Evolutionary conservation across 2,329 filamentous ascomycete genomes (phyloP), one percentile per base, ranked within the genome.

Genomic region (Aspergillus floridensis): DNA sequence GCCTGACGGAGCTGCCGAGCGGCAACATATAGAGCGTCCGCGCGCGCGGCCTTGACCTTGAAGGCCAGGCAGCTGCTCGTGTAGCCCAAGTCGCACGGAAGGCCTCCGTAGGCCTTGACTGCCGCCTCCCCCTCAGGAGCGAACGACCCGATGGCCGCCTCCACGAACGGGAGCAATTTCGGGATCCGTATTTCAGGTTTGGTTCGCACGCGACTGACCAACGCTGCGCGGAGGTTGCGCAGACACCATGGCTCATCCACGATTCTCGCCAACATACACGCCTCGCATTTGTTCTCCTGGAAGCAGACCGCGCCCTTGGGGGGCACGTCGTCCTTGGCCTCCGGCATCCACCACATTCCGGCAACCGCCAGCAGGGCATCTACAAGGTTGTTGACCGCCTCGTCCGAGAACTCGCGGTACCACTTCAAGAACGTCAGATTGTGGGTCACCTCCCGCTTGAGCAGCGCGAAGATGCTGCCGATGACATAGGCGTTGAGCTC

Each of bases 261-360:
- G 12, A 79, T 63, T 0, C 72, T 66, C 6, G 70, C 65, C 10
- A 79, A 47, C 52, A 77, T 76, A 49, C 77, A 79, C 0, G 72
- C 77, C 29, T 73, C 63, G 59, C 77, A 79, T 8, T 60, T 53
- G 51, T 75, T 72, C 21, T 55, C 59, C 60, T 78, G 74, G 47
- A 70, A 72, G 7, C 31, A 53, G 63, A 66, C 65, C 12, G 66
- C 64, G 58, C 51, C 57, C 32, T 32, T 60, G 16, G 53, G 63
- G 6, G 29, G 38, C 11, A 35, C 48, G 38, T 7, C 56, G 24
- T 57, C 31, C 3, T 31, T 31, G 12, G 14, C 59, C 49, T 35
- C 53, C 12, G 7, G 61, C 61, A 8, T 57, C 35, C 68, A 64
- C 76, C 75, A 78, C 61, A 77, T 68, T 0, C 68, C 71, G 19